Conservation (phyloP, 2,329 filamentous ascomycete genomes). For the Pezicula radicicola region DNA sequence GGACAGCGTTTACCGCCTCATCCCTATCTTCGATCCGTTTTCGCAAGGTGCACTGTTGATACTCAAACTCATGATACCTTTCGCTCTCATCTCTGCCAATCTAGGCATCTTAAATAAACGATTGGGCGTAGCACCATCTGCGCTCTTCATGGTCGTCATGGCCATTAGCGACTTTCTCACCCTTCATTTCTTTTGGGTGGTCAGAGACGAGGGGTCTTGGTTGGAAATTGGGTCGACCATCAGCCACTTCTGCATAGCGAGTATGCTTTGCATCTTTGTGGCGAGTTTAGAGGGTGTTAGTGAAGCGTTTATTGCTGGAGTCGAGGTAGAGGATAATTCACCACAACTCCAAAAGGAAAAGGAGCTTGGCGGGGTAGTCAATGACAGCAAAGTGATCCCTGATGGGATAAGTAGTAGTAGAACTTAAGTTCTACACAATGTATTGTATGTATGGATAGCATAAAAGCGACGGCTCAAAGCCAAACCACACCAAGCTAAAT, state of each 20-base stretch:
- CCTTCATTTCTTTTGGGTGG: slow-evolving; percentile 96
- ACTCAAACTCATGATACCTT: slow-evolving; percentile 89
- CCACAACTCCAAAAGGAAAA: slow-evolving; percentile 22
- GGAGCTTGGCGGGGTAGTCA: slow-evolving; percentile 20
- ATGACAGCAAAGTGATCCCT: slow-evolving; percentile 6
- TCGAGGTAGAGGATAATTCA: slow-evolving; percentile 55
- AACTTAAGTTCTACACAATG: no score
- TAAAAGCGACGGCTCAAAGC: neutral
- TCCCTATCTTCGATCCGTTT: slow-evolving; percentile 93
- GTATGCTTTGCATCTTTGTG: slow-evolving; percentile 85
- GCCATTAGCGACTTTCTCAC: slow-evolving; percentile 88
- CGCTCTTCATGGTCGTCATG: slow-evolving; percentile 93
- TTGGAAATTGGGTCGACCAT: slow-evolving; percentile 97
- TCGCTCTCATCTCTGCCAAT: slow-evolving; percentile 87
- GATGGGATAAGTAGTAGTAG: slow-evolving; percentile 6
- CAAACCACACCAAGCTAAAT: neutral
- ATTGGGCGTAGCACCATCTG: slow-evolving; percentile 80
- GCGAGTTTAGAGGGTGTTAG: slow-evolving; percentile 83
- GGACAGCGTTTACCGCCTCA: slow-evolving; percentile 81
- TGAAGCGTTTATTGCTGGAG: slow-evolving; percentile 75
- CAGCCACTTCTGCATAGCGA: slow-evolving; percentile 92
- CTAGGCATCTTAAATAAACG: slow-evolving; percentile 88
- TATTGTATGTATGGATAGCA: no score
- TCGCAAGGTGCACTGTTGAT: slow-evolving; percentile 83
- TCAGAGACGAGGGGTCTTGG: slow-evolving; percentile 95